Base-by-base conservation (phyloP, 1,284 basidiomycete species). In the Microbotryum saponariae region DNA sequence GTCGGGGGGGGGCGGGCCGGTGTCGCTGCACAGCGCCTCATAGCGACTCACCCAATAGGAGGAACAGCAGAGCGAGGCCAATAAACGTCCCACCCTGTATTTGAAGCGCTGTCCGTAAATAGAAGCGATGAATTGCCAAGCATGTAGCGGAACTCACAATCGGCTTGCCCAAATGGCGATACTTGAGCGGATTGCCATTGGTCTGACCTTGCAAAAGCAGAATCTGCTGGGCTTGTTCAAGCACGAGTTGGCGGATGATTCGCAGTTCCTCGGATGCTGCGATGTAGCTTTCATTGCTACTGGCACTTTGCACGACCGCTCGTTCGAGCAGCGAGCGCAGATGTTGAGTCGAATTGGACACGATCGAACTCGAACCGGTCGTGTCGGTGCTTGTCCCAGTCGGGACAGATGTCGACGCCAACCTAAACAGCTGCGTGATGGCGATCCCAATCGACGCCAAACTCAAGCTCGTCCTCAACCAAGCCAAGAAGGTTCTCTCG, bases 401-500 rank as follows among this genome's bases (percentile, higher is more conserved):
- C 37, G 37, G 37, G 37, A 42, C 37, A 14, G 37, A 42, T 14
- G 12, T 58, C 6, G 66, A 56, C 3, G 58, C 61, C 1, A 68
- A 61, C 3, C 66, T 61, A 42, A 68, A 68, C 12, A 68, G 58
- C 25, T 68, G 66, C 0, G 66, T 68, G 33, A 68, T 60, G 9
- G 66, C 69, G 29, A 71, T 65, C 1, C 69, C 69, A 14, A 71
- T 67, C 4, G 58, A 62, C 6, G 67, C 69, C 23, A 71, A 51
- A 21, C 60, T 61, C 21, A 77, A 60, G 18, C 71, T 73, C 16
- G 75, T 76, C 16, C 75, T 61, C 37, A 76, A 64, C 75, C 75
- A 76, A 44, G 75, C 75, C 7, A 76, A 60, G 50, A 71, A 76
- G 20, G 75, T 76, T 10, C 75, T 59, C 63, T 75, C 75, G 14